phyloP scores from a whole-genome alignment of 495 filamentous ascomycete genomes.

The Daldinia decipiens region DNA sequence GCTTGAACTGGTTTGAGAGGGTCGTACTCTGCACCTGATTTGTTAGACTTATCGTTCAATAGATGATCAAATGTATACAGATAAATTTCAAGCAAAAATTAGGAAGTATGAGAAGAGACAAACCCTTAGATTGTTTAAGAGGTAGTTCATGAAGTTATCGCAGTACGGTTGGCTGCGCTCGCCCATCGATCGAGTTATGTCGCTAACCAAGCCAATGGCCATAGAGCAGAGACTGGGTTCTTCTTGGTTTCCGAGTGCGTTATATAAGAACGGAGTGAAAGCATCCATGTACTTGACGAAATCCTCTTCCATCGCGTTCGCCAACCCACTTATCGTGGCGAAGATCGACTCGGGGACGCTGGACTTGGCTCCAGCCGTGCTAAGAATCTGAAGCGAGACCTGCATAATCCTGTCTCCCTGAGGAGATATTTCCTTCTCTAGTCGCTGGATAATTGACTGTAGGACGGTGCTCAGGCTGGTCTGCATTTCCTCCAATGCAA shows the following conservation, averaged over 20 bases:
- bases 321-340: slow-evolving; percentile 84
- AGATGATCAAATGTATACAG: slow-evolving; percentile 4
- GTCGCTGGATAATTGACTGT: slow-evolving; percentile 87
- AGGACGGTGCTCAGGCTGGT: slow-evolving; percentile 91
- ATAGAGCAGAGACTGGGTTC: slow-evolving; percentile 93
- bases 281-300: slow-evolving; percentile 97
- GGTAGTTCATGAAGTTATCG: slow-evolving; percentile 96
- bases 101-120: slow-evolving; percentile 48
- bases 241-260: slow-evolving; percentile 92
- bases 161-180: slow-evolving; percentile 92
- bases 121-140: slow-evolving; percentile 89
- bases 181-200: slow-evolving; percentile 91
- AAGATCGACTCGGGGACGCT: slow-evolving; percentile 95
- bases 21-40: slow-evolving; percentile 63
- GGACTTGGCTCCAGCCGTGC: slow-evolving; percentile 82
- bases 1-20: slow-evolving; percentile 95
- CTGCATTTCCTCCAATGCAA: slow-evolving; percentile 96
- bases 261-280: slow-evolving; percentile 90
- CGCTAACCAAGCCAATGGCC: slow-evolving; percentile 96
- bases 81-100: not conserved
- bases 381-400: slow-evolving; percentile 80
- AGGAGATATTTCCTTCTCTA: slow-evolving; percentile 90
- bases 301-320: slow-evolving; percentile 87
- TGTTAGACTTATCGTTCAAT: slow-evolving; percentile 45
- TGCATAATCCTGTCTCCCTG: slow-evolving; percentile 95